Base-by-base conservation (phyloP, 805 yeast genomes). In the Metschnikowia amazonensis region DNA sequence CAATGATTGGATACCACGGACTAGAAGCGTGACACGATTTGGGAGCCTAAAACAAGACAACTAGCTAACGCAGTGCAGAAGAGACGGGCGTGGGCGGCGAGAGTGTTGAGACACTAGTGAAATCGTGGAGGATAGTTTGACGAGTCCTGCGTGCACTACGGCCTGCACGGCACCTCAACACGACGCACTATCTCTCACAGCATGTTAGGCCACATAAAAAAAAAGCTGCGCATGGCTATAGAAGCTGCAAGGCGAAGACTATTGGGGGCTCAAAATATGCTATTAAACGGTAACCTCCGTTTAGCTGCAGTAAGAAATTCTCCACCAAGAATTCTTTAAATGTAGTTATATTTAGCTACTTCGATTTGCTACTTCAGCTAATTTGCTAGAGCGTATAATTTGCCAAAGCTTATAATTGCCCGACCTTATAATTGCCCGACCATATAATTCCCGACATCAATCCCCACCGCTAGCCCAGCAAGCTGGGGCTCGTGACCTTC, bases 111-210 rank as follows among this genome's bases (percentile, higher is more conserved):
- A 28, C 41, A 4, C 18, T 28, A 20, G 6, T 37, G 27, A 28
- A 37, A 37, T 33, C 24, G 24, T 36, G 41, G 23, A 36, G 41
- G 25, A 23, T 27, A 18, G 25, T 13, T 37, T 37, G 41, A 37
- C 41, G 41, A 37, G 32, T 2, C 33, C 41, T 28, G 33, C 41
- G 33, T 37, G 41, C 33, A 37, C 41, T 28, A 33, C 41, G 13
- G 41, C 41, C 33, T 37, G 41, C 41, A 37, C 41, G 17, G 27
- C 38, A 21, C 17, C 37, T 20, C 24, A 20, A 32, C 27, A 14
- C 37, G 37, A 34, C 37, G 27, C 37, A 21, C 13, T 32, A 10
- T 14, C 20, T 16, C 8, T 32, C 21, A 10, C 23, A 33, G 27
- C 36, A 21, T 34, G 11, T 11, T 32, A 32, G 35, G 14, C 35